Conservation (phyloP, 768 basidiomycete species). For the Termitomyces sp. region DNA sequence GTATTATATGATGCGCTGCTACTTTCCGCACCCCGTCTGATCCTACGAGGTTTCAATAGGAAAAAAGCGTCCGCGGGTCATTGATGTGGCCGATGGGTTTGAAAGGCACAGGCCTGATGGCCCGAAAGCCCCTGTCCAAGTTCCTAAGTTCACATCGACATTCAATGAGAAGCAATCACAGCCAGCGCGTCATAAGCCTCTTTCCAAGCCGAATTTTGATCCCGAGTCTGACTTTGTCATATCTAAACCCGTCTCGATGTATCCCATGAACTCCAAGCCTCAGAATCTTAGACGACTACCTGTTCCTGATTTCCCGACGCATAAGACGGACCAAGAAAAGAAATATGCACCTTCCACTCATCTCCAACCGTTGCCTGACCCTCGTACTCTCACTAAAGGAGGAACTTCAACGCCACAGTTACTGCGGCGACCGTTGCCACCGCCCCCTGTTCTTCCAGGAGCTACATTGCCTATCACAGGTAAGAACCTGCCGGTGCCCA, state of each 20-base stretch:
- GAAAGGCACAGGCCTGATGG: conserved; percentile 5
- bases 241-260: conserved; percentile 1
- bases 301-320: conserved; percentile 5
- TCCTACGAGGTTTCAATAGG: not conserved
- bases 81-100: conserved; percentile 15
- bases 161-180: conserved; percentile 7
- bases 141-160: conserved; percentile 12
- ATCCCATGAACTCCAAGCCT: not conserved
- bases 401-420: not conserved
- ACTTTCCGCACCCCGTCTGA: not conserved
- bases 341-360: not conserved
- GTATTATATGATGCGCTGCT: not conserved
- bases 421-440: conserved; percentile 6
- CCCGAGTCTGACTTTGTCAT: not conserved
- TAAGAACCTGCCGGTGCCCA: conserved; percentile 23
- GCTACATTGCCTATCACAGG: conserved; percentile 10
- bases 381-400: conserved; percentile 1
- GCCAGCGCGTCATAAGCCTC: not conserved
- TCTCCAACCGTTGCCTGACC: conserved; percentile 5
- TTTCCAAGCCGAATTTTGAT: conserved; percentile 4
- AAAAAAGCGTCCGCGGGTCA: conserved; percentile 14
- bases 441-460: conserved; percentile 9
- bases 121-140: conserved; percentile 7
- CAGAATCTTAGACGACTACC: conserved; percentile 12
- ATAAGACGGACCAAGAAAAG: conserved; percentile 2